Evolutionary conservation across 2,329 filamentous ascomycete species (phyloP), one percentile per base, ranked within the genome.

Genomic region (Setomelanomma holmii): DNA sequence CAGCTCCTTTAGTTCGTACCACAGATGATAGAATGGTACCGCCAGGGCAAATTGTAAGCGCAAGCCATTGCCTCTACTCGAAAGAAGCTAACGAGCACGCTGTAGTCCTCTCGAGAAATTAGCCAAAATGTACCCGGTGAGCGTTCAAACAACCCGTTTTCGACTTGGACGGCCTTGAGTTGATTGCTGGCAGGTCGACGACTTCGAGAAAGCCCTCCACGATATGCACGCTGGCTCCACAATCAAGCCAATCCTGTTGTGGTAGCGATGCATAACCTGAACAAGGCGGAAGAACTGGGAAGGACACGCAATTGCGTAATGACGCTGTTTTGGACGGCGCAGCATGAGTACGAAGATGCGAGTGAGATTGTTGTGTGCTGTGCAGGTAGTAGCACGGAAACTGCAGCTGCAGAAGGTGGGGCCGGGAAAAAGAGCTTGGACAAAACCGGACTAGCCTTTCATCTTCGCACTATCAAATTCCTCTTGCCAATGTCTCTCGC

Each of bases 1-100:
- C 16, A 12, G 16, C 1, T n/a, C 2, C 4, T 22, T 6, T 30
- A 78, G 39, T 79, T 73, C 53, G 68, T 82, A 4, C 80, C 80
- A 0, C 67, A 77, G 61, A 71, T 82, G 78, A 78, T 82, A 14
- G 54, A 76, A 42, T 82, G 79, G 80, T 79, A 79, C 49, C 63
- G 72, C 12, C 70, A 79, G 36, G 80, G 79, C 6, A 75, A 69
- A 54, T 78, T 83, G 58, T 61, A 36, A 55, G 58, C 46, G 11
- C 2, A 2, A 14, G 19, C 14, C 4, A 4, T 16, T 8, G 22
- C 27, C 24, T 40, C 1, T 14, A 11, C 7, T 8, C 12, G 1
- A 4, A 7, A 20, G 14, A n/a, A 12, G 4, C 44, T 53, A 19
- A 60, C 21, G 12, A 19, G 4, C 39, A 11, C 24, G 2, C 7